Evolutionary conservation across 2,329 filamentous ascomycete species (phyloP), one percentile per base, ranked within the genome.

Genomic region (Dendrostoma leiphaemia): DNA sequence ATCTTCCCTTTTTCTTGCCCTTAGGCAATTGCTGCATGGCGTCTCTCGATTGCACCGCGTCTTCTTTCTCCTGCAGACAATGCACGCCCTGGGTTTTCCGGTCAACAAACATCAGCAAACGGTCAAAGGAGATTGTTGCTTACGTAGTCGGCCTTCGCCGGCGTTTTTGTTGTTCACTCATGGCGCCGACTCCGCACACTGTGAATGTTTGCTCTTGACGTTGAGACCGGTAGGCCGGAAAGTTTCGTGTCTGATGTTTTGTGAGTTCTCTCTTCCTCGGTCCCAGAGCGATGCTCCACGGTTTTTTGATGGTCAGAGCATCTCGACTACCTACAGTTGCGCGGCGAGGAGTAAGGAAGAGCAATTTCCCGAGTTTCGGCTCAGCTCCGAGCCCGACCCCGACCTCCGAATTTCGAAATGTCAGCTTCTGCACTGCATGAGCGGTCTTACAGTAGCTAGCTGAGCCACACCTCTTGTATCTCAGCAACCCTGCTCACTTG

Each of bases 21-120:
- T 66, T 4, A 69, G 48, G 45, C 74, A 77, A 51, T 75, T 75
- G 57, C 64, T 67, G 58, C 74, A 77, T 0, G 75, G 75, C 4
- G 56, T 59, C n/a, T 70, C 65, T 15, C 71, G 65, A 51, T 77
- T 68, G 49, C 75, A 77, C 23, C 68, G 66, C 29, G 75, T 69
- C 58, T 77, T 77, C 35, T 74, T 71, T 15, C 65, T 67, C 8
- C 74, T 65, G 53, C 74, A 77, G 6, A 73, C 64, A 7, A 67
- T 63, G 48, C 74, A 76, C 1, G 73, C 44, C 15, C 49, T 56
- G 8, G 1, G 1, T 13, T 4, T 2, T 9, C 15, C 4, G 23
- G 12, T 31, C 15, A 19, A 7, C 12, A 23, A n/a, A 4, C 2
- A 15, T 21, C 5, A 6, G 38, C 8, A 12, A 26, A 13, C 6